Evolutionary conservation across 1,284 basidiomycete species (phyloP), one percentile per base, ranked within the genome.

Genomic region (Singerocomus rubriflavus): DNA sequence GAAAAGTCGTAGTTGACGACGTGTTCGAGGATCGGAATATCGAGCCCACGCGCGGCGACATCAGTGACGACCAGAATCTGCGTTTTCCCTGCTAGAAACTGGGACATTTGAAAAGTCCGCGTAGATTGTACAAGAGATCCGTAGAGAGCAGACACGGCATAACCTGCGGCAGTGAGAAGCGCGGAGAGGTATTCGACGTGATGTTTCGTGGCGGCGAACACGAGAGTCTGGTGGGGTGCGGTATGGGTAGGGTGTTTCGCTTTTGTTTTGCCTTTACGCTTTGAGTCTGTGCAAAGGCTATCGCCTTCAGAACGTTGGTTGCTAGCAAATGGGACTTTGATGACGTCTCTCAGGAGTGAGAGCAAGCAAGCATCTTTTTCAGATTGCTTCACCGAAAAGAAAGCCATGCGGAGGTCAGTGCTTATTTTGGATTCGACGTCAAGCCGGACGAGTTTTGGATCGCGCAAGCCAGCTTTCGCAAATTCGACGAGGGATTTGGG

Each of bases 1-100:
- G 97, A 95, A 58, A 99, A 98, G 64, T 99, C 96, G 69, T 94
- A 99, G 70, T 99, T 99, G 69, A 99, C 79, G 31, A 99, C 97
- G 65, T 98, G 91, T 67, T 94, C 92, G 48, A 98, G 78, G 27
- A 98, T 81, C 4, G 94, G 94, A 40, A 98, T 91, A 72, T 98
- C 94, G 65, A 96, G 94, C 66, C 95, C 95, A 59, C 95, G 87
- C 5, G 97, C 97, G 14, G 97, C 97, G 33, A 99, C 93, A 65
- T 99, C 97, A 0, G 97, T 99, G 36, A 99, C 96, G 36, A 99
- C 93, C 10, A 99, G 78, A 46, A 99, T 77, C 56, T 80, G 90
- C 0, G 94, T 91, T 35, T 76, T 69, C 2, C 91, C 91, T 5
- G 81, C 76, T n/a, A 95, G 84, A 74, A 99, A 99, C 45, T 82